Conservation (phyloP, 257 asterid species). For the Solanum bulbocastanum region DNA sequence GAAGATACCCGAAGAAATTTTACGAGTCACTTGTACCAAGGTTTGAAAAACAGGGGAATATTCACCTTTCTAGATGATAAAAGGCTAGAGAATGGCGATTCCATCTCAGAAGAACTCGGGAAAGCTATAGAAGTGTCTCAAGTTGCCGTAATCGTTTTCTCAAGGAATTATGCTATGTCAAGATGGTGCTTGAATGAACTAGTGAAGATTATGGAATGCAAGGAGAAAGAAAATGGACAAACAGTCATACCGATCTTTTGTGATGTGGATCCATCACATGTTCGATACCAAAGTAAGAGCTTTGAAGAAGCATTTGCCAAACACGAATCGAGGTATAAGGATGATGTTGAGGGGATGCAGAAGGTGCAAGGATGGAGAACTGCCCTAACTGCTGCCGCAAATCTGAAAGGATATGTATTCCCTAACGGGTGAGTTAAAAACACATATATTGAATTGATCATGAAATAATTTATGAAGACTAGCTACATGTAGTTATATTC, state of each 20-base stretch:
- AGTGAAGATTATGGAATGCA: not conserved
- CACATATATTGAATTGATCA: too few species aligned
- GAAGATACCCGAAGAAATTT: too few species aligned
- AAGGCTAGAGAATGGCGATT: not conserved
- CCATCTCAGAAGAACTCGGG: not conserved
- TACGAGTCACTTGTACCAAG: too few species aligned
- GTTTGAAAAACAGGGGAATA: too few species aligned
- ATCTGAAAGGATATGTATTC: not conserved
- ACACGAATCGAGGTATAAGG: not conserved
- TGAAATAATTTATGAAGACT: too few species aligned
- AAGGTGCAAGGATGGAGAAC: not conserved
- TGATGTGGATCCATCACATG: not conserved
- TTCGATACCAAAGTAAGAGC: not conserved
- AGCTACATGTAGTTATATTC: too few species aligned
- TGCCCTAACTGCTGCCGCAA: not conserved
- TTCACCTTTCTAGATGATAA: not conserved
- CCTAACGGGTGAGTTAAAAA: not conserved
- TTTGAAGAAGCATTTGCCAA: not conserved
- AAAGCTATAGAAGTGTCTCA: not conserved
- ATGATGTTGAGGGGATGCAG: not conserved
- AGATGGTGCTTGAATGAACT: not conserved
- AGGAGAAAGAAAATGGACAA: not conserved
- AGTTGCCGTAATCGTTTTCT: not conserved
- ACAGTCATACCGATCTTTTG: not conserved
- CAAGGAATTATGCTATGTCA: not conserved